Evolutionary conservation across 2,329 filamentous ascomycete genomes (phyloP), one percentile per base, ranked within the genome.

Genomic region (Cladophialophora chaetospira): DNA sequence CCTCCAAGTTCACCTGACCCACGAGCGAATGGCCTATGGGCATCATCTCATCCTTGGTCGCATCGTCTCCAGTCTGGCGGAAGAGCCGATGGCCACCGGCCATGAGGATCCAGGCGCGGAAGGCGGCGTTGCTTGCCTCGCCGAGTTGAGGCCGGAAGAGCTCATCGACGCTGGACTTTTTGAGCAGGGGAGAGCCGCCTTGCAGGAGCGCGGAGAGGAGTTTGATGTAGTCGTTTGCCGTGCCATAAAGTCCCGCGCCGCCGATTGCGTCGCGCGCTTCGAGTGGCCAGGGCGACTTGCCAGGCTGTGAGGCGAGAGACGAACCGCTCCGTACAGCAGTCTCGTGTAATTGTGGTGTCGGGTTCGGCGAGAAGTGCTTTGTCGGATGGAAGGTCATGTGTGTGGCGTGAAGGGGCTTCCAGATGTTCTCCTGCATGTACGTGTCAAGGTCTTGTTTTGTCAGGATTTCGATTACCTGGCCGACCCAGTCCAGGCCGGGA

Each of bases 131-230:
- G 31, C 46, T 55, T 17, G 6, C 17, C 1, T 78, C 58, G 0
- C 80, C 76, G 19, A 64, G 28, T 26, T 62, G 59, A 2, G 53
- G 53, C 4, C 33, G 19, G 51, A 64, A 62, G 80, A 88, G 85
- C 28, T 80, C 71, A 10, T 84, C 76, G 0, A 89, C 79, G 0
- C 83, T 86, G 15, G 76, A 71, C 9, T 77, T 73, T 8, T 74
- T 70, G 4, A 89, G 74, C 28, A 89, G 77, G 1, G 46, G 29
- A 2, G 23, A 46, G 5, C 57, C 57, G 29, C 42, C 57, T 13
- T 45, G 45, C 13, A 68, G 51, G 10, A 68, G 59, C 2, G 57
- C 53, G 11, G 55, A 31, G 3, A 68, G 46, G 3, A 67, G 35
- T 26, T 61, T 60, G 25, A 60, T 57, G 53, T 58, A 67, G 31